phyloP scores from a whole-genome alignment of 352 stramenopile genomes.

The Phytophthora brassicae region DNA sequence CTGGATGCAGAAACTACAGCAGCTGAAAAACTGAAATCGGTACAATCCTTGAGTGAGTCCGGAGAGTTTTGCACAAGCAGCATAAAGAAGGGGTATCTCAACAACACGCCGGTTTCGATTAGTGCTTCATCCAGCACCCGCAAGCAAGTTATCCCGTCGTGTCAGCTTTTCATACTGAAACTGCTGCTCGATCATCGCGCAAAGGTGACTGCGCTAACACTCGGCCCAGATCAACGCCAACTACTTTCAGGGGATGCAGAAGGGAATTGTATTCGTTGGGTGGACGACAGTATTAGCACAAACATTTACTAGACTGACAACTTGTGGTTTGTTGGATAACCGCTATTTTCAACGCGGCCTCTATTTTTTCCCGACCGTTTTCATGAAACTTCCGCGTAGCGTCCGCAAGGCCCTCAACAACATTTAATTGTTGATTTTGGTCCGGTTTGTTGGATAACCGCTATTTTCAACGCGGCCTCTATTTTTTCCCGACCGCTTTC shows the following conservation, averaged over 20 bases:
- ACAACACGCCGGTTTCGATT: constrained; percentile 10
- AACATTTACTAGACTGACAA: constrained; percentile 44
- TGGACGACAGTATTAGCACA: constrained; percentile 73
- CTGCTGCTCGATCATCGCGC: constrained; percentile 67
- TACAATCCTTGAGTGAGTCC: background rate
- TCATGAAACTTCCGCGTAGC: constrained; percentile 16
- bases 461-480: background rate
- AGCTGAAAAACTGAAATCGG: background rate
- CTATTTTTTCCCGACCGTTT: constrained; percentile 29
- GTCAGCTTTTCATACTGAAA: constrained; percentile 77
- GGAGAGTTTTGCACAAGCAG: constrained; percentile 8
- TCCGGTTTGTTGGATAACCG: constrained; percentile 5
- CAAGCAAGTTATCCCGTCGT: constrained; percentile 59
- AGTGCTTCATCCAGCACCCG: constrained; percentile 7
- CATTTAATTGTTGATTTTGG: background rate
- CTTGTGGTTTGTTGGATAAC: constrained; percentile 2
- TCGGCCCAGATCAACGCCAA: constrained; percentile 66
- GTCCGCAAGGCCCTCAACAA: background rate
- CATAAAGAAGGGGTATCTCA: background rate
- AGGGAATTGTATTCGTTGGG: constrained; percentile 77
- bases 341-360: background rate
- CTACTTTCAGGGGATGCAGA: constrained; percentile 67
- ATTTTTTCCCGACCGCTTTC: constrained; percentile 28
- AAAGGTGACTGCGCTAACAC: constrained; percentile 56
- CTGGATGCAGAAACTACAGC: background rate